A percentile compares a stretch with the other conserved stretches of the same genome.
phyloP scores from a whole-genome alignment of 768 basidiomycete species.

The Phylloporus sp. region DNA sequence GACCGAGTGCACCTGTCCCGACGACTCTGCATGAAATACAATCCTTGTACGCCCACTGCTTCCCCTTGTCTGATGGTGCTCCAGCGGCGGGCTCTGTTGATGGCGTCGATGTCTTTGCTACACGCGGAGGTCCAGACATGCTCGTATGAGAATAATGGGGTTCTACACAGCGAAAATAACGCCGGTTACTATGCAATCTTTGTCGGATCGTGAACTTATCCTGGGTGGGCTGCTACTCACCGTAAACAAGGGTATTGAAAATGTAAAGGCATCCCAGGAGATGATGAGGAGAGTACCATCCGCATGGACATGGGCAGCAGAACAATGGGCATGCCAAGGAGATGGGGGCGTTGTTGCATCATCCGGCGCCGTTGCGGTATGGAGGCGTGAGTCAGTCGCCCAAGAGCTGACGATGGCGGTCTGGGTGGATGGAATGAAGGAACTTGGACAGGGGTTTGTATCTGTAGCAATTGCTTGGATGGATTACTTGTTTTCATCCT shows the following conservation, averaged over 20 bases:
- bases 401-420: slow-evolving; percentile 9
- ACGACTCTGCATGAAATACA: slow-evolving; percentile 69
- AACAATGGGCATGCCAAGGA: slow-evolving; percentile 1
- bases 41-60: slow-evolving; percentile 36
- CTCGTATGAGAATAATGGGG: not conserved
- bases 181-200: too few species aligned
- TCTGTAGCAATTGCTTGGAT: too few species aligned
- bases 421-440: too few species aligned
- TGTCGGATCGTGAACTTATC: too few species aligned
- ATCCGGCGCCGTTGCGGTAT: slow-evolving; percentile 14
- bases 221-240: too few species aligned
- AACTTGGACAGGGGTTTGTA: too few species aligned
- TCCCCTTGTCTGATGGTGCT: slow-evolving; percentile 4
- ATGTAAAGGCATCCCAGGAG: too few species aligned
- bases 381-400: slow-evolving; percentile 10
- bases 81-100: not conserved
- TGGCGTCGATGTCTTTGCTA: not conserved
- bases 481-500: too few species aligned
- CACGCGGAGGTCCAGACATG: slow-evolving; percentile 21
- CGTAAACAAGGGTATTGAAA: too few species aligned
- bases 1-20: slow-evolving; percentile 58
- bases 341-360: slow-evolving; percentile 1
- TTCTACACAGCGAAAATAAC: too few species aligned
- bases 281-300: too few species aligned
- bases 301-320: too few species aligned